A percentile compares a stretch with the other conserved stretches of the same genome.
Conservation (phyloP, 108 stramenopile genomes). For the Fistulifera solaris region DNA sequence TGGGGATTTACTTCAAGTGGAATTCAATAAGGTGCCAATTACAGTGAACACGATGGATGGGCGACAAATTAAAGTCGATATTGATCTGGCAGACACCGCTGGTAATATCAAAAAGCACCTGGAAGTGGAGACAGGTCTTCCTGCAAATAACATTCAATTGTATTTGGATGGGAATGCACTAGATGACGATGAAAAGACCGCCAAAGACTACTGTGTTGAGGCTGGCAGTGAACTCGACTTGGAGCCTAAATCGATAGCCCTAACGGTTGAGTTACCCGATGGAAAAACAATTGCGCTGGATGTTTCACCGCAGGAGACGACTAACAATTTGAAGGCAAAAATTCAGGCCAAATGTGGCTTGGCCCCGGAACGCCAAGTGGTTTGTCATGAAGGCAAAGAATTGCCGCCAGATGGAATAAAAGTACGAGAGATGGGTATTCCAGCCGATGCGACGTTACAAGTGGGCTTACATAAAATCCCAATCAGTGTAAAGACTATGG, state of each 20-base stretch:
- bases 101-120: conserved; percentile 11
- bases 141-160: conserved; percentile 9
- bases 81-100: conserved; percentile 6
- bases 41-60: conserved; percentile 17
- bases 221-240: conserved; percentile 18
- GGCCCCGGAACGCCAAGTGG: conserved; percentile 11
- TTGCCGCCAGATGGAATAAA: conserved; percentile 7
- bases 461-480: conserved; percentile 16
- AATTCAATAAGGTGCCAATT: conserved; percentile 14
- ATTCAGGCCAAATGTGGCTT: conserved; percentile 13
- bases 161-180: conserved; percentile 11
- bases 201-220: conserved; percentile 12
- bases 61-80: conserved; percentile 6
- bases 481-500: conserved; percentile 15
- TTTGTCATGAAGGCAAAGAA: conserved; percentile 10
- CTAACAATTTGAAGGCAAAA: conserved; percentile 12
- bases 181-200: conserved; percentile 10
- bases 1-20: conserved; percentile 9
- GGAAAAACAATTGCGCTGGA: conserved; percentile 5
- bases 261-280: conserved; percentile 10
- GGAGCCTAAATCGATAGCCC: conserved; percentile 8
- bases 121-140: conserved; percentile 16
- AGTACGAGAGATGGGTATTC: conserved; percentile 8
- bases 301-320: conserved; percentile 12
- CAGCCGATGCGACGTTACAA: conserved; percentile 7